Conservation (phyloP, 345 rosid species). For the Capsella bursapastoris region DNA sequence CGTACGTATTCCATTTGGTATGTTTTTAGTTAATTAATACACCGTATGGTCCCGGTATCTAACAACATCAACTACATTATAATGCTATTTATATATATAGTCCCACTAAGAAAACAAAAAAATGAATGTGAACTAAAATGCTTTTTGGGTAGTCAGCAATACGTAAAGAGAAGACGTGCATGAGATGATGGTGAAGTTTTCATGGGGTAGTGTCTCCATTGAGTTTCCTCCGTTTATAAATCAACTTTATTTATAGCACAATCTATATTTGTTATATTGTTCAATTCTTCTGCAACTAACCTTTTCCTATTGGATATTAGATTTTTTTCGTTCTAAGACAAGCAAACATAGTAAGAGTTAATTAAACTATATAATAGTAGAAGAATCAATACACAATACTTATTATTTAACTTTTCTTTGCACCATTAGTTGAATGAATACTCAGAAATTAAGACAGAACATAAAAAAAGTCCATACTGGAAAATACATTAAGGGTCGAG, state of each 20-base stretch:
- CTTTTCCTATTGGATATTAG: background rate
- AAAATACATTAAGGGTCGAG: slow-evolving; percentile 28
- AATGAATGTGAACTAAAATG: slow-evolving; percentile 16
- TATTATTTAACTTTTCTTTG: too few relatives aligned
- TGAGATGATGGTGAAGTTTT: slow-evolving; percentile 42
- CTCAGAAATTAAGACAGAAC: background rate
- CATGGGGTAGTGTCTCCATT: slow-evolving; percentile 40
- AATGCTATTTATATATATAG: background rate
- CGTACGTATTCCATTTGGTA: slow-evolving; percentile 2
- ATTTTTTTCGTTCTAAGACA: background rate
- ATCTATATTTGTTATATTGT: background rate
- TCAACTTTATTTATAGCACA: background rate
- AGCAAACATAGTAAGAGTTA: background rate
- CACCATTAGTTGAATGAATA: too few relatives aligned
- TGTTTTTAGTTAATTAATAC: slow-evolving; percentile 1
- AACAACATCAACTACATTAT: slow-evolving; percentile 17
- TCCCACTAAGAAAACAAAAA: slow-evolving; percentile 13
- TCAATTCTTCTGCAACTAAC: background rate
- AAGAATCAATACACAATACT: too few relatives aligned
- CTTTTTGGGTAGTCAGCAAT: slow-evolving; percentile 38
- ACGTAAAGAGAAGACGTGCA: slow-evolving; percentile 44
- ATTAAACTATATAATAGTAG: background rate
- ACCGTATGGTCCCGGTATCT: background rate
- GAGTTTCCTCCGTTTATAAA: slow-evolving; percentile 27
- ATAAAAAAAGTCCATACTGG: slow-evolving; percentile 12